Evolutionary conservation across 2,329 filamentous ascomycete species (phyloP).

Genomic region (Lachnellula arida): DNA sequence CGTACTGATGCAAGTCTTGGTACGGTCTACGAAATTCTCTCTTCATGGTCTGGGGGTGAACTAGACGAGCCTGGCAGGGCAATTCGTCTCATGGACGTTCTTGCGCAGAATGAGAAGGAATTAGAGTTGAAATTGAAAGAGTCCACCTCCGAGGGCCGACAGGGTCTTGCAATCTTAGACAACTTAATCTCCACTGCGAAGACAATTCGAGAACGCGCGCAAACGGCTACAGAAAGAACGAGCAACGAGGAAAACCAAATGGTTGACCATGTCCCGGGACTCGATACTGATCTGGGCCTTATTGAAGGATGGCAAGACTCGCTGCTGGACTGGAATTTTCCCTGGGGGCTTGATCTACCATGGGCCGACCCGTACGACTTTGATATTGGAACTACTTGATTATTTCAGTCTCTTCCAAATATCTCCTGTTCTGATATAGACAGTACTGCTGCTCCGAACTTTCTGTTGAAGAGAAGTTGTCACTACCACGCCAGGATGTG

Average conservation of each 20-base stretch:
- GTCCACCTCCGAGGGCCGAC: not conserved
- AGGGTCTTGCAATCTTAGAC: not conserved
- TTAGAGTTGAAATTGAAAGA: not conserved
- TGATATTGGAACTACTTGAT: not conserved
- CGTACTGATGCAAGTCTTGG: not conserved
- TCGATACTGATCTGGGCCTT: not conserved
- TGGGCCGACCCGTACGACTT: slow-evolving; percentile 3
- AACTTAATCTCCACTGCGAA: not conserved
- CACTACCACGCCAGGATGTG: no score
- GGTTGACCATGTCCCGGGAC: not conserved
- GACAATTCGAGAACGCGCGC: not conserved
- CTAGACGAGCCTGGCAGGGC: not conserved
- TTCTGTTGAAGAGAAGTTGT: no score
- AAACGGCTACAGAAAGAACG: not conserved
- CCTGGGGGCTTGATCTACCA: slow-evolving; percentile 7
- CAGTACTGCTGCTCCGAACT: not conserved
- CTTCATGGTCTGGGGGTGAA: not conserved
- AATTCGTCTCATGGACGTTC: not conserved
- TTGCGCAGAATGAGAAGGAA: not conserved
- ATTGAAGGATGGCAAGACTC: slow-evolving; percentile 2
- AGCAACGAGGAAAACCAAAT: no score
- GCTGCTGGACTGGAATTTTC: slow-evolving; percentile 10
- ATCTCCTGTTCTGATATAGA: not conserved
- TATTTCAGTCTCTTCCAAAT: no score
- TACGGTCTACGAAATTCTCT: not conserved